Percentiles rank a stretch among this genome's conserved stretches.
Conservation (phyloP, 2,329 filamentous ascomycete genomes). For the Xylariaceae sp. region DNA sequence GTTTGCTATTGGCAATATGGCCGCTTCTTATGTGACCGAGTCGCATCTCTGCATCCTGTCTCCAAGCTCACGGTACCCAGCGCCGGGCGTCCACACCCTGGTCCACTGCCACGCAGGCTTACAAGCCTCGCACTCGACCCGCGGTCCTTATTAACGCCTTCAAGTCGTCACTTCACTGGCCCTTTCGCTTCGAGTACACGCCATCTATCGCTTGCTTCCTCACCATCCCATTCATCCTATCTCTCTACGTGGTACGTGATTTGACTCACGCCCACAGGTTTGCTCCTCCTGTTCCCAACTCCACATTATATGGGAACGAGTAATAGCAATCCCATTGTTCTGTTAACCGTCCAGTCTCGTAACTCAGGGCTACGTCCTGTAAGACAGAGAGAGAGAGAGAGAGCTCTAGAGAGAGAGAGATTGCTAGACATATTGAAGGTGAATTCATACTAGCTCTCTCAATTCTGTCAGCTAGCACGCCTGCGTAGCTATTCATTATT, state of each 20-base stretch:
- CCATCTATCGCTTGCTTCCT: slow-evolving; percentile 8
- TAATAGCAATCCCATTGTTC: slow-evolving; percentile 2
- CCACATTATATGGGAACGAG: slow-evolving; percentile 6
- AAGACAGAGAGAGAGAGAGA: slow-evolving; percentile 11
- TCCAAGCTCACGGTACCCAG: slow-evolving; percentile 11
- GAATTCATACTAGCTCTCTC: slow-evolving; percentile 17
- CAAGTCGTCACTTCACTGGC: slow-evolving; percentile 7
- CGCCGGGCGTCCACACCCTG: slow-evolving; percentile 21
- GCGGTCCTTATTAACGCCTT: slow-evolving; percentile 29
- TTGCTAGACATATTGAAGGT: slow-evolving; percentile 13
- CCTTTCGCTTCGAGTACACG: slow-evolving; percentile 13
- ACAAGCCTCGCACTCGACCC: slow-evolving; percentile 31
- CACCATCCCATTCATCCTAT: slow-evolving; percentile 3
- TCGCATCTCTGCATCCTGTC: slow-evolving; percentile 2
- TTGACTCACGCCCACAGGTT: slow-evolving; percentile 10
- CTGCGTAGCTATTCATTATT: not conserved
- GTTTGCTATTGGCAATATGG: slow-evolving; percentile 11
- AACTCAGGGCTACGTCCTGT: slow-evolving; percentile 9
- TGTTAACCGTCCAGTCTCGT: not conserved
- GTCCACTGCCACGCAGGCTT: slow-evolving; percentile 29
- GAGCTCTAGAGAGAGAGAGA: slow-evolving; percentile 6
- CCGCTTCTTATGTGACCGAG: slow-evolving; percentile 10
- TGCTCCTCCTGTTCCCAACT: slow-evolving; percentile 4
- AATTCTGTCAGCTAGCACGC: slow-evolving; percentile 11
- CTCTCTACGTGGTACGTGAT: not conserved